A percentile compares a stretch with the other conserved stretches of the same genome.
Conservation (phyloP, 2,329 filamentous ascomycete genomes). For the Aspergillus flavus region DNA sequence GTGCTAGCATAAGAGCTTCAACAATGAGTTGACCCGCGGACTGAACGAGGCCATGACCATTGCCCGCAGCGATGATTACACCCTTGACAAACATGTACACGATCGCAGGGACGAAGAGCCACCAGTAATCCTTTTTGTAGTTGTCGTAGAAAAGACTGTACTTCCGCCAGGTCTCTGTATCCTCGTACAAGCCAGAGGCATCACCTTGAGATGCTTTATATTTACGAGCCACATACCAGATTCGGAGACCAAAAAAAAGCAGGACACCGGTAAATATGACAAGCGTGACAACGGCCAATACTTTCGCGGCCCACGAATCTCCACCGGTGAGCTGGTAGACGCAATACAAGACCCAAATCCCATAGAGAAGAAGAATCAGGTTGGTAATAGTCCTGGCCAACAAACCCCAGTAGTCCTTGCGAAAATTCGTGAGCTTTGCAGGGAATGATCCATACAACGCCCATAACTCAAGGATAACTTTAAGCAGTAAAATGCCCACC, state of each 20-base stretch:
- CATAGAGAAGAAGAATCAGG: constrained; percentile 87
- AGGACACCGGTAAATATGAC: constrained; percentile 78
- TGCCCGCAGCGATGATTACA: constrained; percentile 77
- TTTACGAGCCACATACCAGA: constrained; percentile 73
- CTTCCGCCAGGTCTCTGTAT: constrained; percentile 89
- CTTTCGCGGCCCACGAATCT: constrained; percentile 91
- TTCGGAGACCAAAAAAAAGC: constrained; percentile 81
- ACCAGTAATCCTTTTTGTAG: constrained; percentile 95
- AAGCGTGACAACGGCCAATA: constrained; percentile 79
- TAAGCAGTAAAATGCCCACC: constrained; percentile 84
- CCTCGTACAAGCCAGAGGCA: constrained; percentile 72
- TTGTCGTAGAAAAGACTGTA: constrained; percentile 97
- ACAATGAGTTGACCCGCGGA: constrained; percentile 77
- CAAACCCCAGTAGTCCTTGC: constrained; percentile 94
- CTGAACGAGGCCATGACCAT: constrained; percentile 84
- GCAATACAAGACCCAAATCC: constrained; percentile 93
- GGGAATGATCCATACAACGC: constrained; percentile 88
- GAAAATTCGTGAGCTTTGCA: constrained; percentile 76
- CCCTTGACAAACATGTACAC: constrained; percentile 90
- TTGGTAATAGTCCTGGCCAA: constrained; percentile 87
- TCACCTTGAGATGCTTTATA: constrained; percentile 78
- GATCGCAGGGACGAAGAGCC: constrained; percentile 89
- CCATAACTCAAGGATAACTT: constrained; percentile 89
- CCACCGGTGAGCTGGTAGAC: constrained; percentile 92
- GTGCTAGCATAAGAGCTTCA: constrained; percentile 74